These are phyloP conservation scores for Saccharomycopsis sp. DNA, from an alignment of 805 yeast genomes.

Conservation along the genomic window DNA sequence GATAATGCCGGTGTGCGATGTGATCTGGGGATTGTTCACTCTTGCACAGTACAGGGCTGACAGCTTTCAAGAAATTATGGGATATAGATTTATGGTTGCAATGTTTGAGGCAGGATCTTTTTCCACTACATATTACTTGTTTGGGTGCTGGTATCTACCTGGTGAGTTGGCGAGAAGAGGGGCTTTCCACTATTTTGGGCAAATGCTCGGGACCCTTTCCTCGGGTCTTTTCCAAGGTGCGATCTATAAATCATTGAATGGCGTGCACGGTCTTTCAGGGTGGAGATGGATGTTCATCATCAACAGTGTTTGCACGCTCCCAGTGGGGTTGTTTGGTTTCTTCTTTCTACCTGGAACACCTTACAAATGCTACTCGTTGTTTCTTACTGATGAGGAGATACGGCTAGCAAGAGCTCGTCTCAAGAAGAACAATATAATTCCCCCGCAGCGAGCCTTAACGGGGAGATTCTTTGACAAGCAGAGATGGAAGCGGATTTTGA, in stretches of 20 bases:
- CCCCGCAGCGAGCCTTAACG: conserved; percentile 16
- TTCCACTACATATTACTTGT: conserved; percentile 54
- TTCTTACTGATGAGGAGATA: conserved; percentile 53
- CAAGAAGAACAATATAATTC: conserved; percentile 22
- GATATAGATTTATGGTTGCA: conserved; percentile 59
- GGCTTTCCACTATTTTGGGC: conserved; percentile 55
- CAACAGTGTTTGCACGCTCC: conserved; percentile 54
- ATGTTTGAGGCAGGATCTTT: conserved; percentile 61
- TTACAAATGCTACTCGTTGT: conserved; percentile 46
- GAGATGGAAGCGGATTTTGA: conserved; percentile 46
- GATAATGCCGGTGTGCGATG: conserved; percentile 49
- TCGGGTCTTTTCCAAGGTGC: conserved; percentile 59
- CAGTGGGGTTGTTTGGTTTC: conserved; percentile 40
- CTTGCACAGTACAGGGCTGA: conserved; percentile 46
- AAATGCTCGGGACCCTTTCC: conserved; percentile 53
- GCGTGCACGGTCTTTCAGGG: conserved; percentile 46
- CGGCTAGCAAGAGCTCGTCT: conserved; percentile 43
- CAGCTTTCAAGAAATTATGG: conserved; percentile 47
- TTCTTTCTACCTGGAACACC: conserved; percentile 59
- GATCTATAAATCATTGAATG: conserved; percentile 40
- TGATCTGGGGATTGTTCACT: conserved; percentile 64
- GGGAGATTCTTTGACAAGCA: conserved; percentile 32
- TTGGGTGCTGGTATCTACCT: conserved; percentile 53
- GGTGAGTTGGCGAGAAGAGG: conserved; percentile 55
- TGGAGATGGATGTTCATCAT: conserved; percentile 73